Evolutionary conservation across 2,329 filamentous ascomycete genomes (phyloP).

Genomic region (Cercospora berteroae): DNA sequence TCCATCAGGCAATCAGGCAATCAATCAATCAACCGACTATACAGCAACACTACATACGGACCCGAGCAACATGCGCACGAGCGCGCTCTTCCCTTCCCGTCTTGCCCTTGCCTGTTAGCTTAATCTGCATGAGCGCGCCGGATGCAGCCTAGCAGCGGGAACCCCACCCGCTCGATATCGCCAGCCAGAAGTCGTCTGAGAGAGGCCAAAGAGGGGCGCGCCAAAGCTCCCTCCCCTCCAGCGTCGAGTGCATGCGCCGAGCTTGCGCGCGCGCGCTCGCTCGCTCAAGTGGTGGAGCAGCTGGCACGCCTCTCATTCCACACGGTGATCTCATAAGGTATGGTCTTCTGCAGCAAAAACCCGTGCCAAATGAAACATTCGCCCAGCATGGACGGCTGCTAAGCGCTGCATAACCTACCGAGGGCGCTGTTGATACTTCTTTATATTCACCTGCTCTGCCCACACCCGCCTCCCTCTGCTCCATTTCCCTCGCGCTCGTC

Average conservation of each 20-base stretch:
- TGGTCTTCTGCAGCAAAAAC: slow-evolving; percentile 27
- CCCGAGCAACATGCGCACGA: slow-evolving; percentile 8
- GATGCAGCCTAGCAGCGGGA: slow-evolving; percentile 12
- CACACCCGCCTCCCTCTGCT: slow-evolving; percentile 28
- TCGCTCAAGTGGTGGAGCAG: slow-evolving; percentile 27
- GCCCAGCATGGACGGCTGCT: slow-evolving; percentile 33
- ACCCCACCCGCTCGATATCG: slow-evolving; percentile 9
- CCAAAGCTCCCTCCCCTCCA: slow-evolving; percentile 19
- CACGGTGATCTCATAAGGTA: slow-evolving; percentile 33
- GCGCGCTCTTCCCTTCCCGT: background rate
- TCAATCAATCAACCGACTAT: background rate
- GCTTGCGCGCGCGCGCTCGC: slow-evolving; percentile 27
- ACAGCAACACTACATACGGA: background rate
- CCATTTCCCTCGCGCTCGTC: slow-evolving; percentile 25
- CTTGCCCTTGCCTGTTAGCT: slow-evolving; percentile 20
- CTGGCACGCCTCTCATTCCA: slow-evolving; percentile 30
- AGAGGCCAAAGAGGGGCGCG: slow-evolving; percentile 1
- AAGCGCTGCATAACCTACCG: slow-evolving; percentile 36
- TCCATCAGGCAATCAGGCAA: background rate
- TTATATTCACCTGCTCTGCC: slow-evolving; percentile 30
- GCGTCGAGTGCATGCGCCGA: slow-evolving; percentile 23
- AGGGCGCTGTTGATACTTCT: slow-evolving; percentile 32
- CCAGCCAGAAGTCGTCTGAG: background rate
- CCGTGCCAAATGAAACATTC: slow-evolving; percentile 24
- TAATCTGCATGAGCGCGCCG: slow-evolving; percentile 15